phyloP scores from a whole-genome alignment of 345 rosid genomes.

The Kernera saxatilis region DNA sequence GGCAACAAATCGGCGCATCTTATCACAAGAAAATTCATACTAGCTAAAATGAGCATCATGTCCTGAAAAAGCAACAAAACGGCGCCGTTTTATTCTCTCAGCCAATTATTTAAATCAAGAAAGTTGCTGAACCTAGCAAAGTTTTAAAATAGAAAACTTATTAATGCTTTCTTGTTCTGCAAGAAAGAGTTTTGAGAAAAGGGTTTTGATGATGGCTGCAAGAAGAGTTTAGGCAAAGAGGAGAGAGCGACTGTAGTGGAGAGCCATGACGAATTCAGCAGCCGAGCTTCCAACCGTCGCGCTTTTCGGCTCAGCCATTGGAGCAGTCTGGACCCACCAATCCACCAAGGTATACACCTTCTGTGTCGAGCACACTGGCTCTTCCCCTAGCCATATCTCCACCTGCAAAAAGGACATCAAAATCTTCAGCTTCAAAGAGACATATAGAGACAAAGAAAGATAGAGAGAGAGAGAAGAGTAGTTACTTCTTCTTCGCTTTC shows the following conservation, averaged over 20 bases:
- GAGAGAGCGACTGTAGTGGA: conserved; percentile 32
- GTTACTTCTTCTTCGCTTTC: conserved; percentile 7
- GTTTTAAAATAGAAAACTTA: not conserved
- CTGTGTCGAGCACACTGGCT: conserved; percentile 35
- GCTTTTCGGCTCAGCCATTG: conserved; percentile 23
- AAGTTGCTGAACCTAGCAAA: not conserved
- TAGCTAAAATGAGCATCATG: not conserved
- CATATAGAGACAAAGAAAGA: not conserved
- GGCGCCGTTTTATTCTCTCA: not conserved
- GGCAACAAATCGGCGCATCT: not conserved
- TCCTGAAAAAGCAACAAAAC: not conserved
- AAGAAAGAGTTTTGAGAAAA: not conserved
- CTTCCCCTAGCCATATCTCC: conserved; percentile 38
- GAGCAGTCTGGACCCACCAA: conserved; percentile 42
- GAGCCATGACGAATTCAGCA: conserved; percentile 46
- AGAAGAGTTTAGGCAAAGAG: not conserved
- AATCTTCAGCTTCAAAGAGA: not conserved
- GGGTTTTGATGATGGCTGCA: not conserved
- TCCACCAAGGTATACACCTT: conserved; percentile 30
- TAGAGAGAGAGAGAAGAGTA: not conserved
- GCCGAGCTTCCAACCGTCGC: conserved; percentile 41
- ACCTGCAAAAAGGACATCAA: conserved; percentile 34
- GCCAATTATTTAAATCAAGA: not conserved
- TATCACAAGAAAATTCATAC: not conserved
- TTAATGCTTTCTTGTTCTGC: not conserved